Evolutionary conservation across 1,284 basidiomycete genomes (phyloP).

Genomic region (Ganoderma boninense): DNA sequence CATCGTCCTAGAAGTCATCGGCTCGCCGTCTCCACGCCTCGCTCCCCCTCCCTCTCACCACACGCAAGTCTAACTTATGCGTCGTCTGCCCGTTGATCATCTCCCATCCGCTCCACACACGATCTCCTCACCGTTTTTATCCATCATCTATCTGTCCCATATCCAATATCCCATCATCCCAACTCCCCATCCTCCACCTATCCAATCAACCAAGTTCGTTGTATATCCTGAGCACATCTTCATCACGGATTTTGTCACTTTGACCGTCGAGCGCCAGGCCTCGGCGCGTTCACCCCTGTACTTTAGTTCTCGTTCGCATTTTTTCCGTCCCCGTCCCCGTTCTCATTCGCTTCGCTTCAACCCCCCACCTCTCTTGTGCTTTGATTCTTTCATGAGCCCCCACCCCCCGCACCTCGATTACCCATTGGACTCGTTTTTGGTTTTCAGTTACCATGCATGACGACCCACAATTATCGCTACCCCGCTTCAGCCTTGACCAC

Average conservation of each 20-base stretch:
- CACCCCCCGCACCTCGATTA: not conserved
- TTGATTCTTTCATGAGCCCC: not conserved
- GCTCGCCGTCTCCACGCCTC: not conserved
- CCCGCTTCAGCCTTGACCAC: not conserved
- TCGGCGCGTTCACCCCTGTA: constrained; percentile 25
- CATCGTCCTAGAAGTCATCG: not conserved
- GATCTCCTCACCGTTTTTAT: not conserved
- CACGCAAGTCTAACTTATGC: constrained; percentile 2
- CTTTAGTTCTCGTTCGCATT: not conserved
- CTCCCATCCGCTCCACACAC: not conserved
- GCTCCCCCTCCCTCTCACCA: not conserved
- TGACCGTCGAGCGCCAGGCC: constrained; percentile 28
- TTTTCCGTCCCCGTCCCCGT: not conserved
- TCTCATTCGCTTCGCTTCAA: not conserved
- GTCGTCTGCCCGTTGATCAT: not conserved
- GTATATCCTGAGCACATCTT: not conserved
- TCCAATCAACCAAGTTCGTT: not conserved
- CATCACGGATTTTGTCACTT: not conserved
- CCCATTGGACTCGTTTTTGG: not conserved
- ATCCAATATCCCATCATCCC: not conserved
- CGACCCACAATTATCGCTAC: not conserved
- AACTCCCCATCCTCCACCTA: not conserved
- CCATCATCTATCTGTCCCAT: constrained; percentile 4
- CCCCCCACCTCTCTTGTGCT: not conserved
- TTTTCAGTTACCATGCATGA: not conserved